Evolutionary conservation across 331 rosid species (phyloP), one percentile per base, ranked within the genome.

Genomic region (Ulmus americana): DNA sequence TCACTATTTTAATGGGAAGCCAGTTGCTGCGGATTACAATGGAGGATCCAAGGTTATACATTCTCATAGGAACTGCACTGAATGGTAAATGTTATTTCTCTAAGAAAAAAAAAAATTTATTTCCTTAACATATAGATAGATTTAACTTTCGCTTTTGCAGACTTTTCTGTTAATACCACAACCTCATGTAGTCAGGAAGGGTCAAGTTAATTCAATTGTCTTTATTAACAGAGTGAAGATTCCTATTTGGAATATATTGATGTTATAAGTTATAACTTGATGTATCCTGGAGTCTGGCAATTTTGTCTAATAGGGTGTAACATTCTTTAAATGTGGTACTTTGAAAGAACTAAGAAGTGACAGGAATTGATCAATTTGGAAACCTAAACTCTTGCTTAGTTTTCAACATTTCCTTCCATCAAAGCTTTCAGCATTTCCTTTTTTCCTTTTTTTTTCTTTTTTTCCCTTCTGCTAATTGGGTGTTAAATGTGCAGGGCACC

Each of bases 41-140:
- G 85, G 84, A 40, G 79, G 80, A 49, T 64, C 81, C 46, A 87
- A 79, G 74, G 81, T 89, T 81, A 75, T 82, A 47, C 98, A 92
- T 83, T 76, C 95, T 63, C 98, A 92, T 77, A 80, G 74, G 83
- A 83, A 64, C 69, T 92, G 98, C 79, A 70, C 95, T 43, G 98
- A 92, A 81, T 92, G 97, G 98, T 92, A 85, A 74, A 41, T 6
- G 43, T 7, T 63, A 40, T 16, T 56, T 1, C 18, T 67, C 22
- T 45, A 22, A 5, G 9, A 11, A n/a, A n/a, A 4, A 43, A 43
- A 55, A 1, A 46, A n/a, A n/a, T 10, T 7, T 12, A 28, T 63
- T 46, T 20, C 7, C 42, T 28, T 65, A 18, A 47, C 15, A 70
- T 57, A 39, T 16, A n/a, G 42, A 18, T 57, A 14, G 54, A 39